A percentile compares a stretch with the other conserved stretches of the same genome.
Evolutionary conservation across 202 grass and related monocot species (phyloP).

Genomic region (Zoysia matrella): DNA sequence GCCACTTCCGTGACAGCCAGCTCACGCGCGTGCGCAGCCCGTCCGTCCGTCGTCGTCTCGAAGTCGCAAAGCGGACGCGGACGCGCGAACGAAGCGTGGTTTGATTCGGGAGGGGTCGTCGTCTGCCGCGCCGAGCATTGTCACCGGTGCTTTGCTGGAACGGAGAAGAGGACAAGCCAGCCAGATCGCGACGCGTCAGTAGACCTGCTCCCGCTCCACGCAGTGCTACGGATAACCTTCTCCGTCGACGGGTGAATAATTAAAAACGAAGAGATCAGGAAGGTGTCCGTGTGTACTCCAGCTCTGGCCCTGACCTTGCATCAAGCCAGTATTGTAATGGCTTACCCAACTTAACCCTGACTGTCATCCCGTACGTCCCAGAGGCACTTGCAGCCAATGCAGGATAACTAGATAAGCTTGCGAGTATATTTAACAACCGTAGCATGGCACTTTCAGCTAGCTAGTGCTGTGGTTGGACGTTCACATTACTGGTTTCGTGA

Average conservation of each 20-base stretch:
- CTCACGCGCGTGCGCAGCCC: no score
- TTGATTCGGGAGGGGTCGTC: neutral
- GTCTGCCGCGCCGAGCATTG: neutral
- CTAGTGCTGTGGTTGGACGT: neutral
- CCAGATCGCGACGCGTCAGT: no score
- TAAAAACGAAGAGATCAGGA: neutral
- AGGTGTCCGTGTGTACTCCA: neutral
- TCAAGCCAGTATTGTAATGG: constrained; percentile 13
- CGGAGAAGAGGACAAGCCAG: no score
- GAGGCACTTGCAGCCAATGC: neutral
- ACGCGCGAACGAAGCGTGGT: neutral
- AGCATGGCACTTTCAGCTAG: neutral
- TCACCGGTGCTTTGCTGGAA: neutral
- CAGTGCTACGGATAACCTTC: neutral
- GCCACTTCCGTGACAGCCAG: neutral
- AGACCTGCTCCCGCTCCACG: no score
- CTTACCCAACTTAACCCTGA: constrained; percentile 24
- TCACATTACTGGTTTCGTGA: constrained; percentile 1
- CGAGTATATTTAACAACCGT: neutral
- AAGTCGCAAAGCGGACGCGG: neutral
- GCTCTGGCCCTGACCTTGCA: constrained; percentile 25
- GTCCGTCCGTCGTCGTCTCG: neutral
- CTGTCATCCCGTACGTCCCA: neutral
- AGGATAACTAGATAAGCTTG: neutral
- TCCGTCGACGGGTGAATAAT: neutral